Evolutionary conservation across 164 flowering plant genomes (phyloP), one percentile per base, ranked within the genome.

Genomic region (Vitis rotundifolia): DNA sequence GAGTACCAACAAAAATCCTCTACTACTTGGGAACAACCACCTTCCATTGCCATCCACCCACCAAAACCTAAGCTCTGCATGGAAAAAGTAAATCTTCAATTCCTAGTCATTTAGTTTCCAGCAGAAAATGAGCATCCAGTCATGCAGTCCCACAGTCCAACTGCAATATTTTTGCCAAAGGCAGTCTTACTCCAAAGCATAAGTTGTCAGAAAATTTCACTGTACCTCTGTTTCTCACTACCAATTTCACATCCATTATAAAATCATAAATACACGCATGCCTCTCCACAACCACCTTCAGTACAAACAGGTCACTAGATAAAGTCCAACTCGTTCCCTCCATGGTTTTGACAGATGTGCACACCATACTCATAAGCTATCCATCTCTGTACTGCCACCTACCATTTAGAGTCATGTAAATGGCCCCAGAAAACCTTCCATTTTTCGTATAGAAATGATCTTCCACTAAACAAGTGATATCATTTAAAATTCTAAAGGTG

Each of bases 11-110:
- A 29, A 64, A 29, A 58, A 49, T 47, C n/a, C 15, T 49, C 62
- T 57, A 16, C 5, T 13, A 61, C 16, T 10, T 13, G 13, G 6
- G 18, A 72, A 14, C 29, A 58, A 28, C 66, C 26, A 64, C n/a
- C 56, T 66, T 70, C 58, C n/a, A 19, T 9, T 14, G 37, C 53
- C 31, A 68, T 64, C 50, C 10, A 52, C 64, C 53, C 52, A 66
- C 61, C 65, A 50, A 57, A 53, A 63, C 50, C 61, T 71, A 71
- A 49, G 37, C 50, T 59, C 68, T 53, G 59, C 75, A 50, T 47
- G 16, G 3, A 55, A 68, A 52, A 5, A 28, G 26, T 12, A 26
- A 48, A 15, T n/a, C 60, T 55, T 12, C 28, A n/a, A 44, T 15
- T 18, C 52, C 52, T 62, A 47, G 14, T 8, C 15, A 44, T 18